Base-by-base conservation (phyloP, 768 basidiomycete species). In the Chalciporus piperatus region DNA sequence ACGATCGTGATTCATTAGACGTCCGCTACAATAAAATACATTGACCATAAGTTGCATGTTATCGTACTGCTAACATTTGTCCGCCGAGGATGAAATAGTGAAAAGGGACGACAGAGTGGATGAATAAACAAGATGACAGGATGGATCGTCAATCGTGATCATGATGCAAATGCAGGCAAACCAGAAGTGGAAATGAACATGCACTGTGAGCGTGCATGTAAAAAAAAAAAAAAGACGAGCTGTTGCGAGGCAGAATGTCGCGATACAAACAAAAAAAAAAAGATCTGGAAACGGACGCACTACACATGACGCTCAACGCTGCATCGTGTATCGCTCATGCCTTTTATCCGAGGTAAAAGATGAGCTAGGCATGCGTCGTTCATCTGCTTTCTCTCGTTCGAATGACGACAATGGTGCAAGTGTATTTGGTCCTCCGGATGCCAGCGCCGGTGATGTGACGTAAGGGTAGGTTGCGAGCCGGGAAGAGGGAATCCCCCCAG, bases 321-420 rank as follows among this genome's bases (percentile, higher is more conserved):
- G 60, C 57, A 70, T 52, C 19, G 57, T 52, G 48, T 62, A 69
- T 48, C 66, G 53, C 16, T 68, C 65, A 32, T 67, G 67, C 38
- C 63, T 69, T 40, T 56, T 63, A 10, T 77, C 79, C 48, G 50
- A 48, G 19, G 42, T 50, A 19, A 73, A 72, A 16, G 76, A 73
- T 13, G 79, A 57, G 17, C 78, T 69, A n/a, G 76, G 69, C 41
- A 80, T 74, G 43, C 79, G 64, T 44, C 79, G 72, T 22, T 81
- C 80, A 43, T 76, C 72, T n/a, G 76, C 77, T 53, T 74, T 72
- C 41, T 82, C 81, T 56, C 82, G 74, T 63, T 84, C 82, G 62
- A 76, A 84, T 0, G 80, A 77, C 35, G 80, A 53, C 1, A 64
- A 50, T 14, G 67, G 66, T 16, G 64, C 35, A 35, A 66, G 60